Conservation (phyloP, 2,329 filamentous ascomycete species). For the Canariomyces notabilis region DNA sequence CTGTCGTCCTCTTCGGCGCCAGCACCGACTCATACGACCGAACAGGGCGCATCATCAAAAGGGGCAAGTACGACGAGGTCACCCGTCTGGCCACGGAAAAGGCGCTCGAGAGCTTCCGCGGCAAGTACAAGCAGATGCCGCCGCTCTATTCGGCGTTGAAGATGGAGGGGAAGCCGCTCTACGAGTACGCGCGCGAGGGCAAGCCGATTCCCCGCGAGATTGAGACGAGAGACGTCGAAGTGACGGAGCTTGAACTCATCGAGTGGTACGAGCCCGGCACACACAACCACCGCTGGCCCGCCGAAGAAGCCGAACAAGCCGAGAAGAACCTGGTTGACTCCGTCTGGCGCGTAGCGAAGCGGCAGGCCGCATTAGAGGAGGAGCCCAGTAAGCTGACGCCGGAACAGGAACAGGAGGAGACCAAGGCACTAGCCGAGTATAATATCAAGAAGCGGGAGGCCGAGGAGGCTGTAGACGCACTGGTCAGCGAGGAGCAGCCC, state of each 20-base stretch:
- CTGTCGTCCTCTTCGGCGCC: slow-evolving; percentile 81
- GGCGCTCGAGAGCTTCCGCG: slow-evolving; percentile 68
- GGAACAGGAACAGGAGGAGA: slow-evolving; percentile 52
- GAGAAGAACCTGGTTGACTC: slow-evolving; percentile 75
- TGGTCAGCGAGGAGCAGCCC: slow-evolving; percentile 44
- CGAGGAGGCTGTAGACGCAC: slow-evolving; percentile 52
- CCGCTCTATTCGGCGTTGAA: slow-evolving; percentile 90
- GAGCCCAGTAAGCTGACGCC: slow-evolving; percentile 43
- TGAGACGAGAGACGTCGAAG: slow-evolving; percentile 71
- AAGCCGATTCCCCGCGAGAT: slow-evolving; percentile 83
- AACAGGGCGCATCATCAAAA: slow-evolving; percentile 74
- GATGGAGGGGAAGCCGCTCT: slow-evolving; percentile 88
- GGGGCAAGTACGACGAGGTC: slow-evolving; percentile 72
- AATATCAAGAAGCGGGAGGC: slow-evolving; percentile 55
- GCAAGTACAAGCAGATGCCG: slow-evolving; percentile 82
- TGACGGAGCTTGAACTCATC: slow-evolving; percentile 70
- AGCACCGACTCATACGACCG: slow-evolving; percentile 91
- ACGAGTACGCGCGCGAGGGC: slow-evolving; percentile 91
- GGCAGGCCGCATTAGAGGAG: slow-evolving; percentile 38
- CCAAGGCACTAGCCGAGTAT: slow-evolving; percentile 50
- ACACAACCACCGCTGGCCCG: slow-evolving; percentile 75
- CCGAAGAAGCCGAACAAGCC: slow-evolving; percentile 67
- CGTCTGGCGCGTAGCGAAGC: slow-evolving; percentile 58
- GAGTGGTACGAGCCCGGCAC: slow-evolving; percentile 81
- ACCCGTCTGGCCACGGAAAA: slow-evolving; percentile 74